A percentile compares a stretch with the other conserved stretches of the same genome.
Evolutionary conservation across 441 rosid genomes (phyloP).

Genomic region (Corymbia citriodora): DNA sequence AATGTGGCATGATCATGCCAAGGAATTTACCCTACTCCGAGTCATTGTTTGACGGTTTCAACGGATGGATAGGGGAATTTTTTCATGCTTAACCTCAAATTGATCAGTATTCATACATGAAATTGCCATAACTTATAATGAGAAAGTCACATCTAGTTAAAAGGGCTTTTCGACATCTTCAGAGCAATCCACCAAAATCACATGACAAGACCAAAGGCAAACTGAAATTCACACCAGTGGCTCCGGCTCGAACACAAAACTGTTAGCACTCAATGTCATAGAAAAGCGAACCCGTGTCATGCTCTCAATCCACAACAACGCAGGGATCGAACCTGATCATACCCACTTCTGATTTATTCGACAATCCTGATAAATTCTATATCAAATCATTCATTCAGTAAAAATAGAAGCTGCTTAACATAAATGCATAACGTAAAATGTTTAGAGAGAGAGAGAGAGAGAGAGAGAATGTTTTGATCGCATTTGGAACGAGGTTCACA

Average conservation of each 20-base stretch:
- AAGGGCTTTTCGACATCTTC: background rate
- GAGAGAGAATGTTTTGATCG: background rate
- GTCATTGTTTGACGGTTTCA: background rate
- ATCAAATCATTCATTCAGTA: background rate
- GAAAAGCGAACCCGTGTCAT: background rate
- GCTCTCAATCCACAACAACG: background rate
- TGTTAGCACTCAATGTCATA: fast-evolving
- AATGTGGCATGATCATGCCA: fast-evolving
- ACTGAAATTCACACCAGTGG: fast-evolving
- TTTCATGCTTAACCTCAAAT: background rate
- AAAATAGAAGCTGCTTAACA: background rate
- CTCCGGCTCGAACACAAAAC: fast-evolving
- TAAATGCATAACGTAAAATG: background rate
- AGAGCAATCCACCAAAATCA: background rate
- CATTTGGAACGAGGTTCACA: background rate
- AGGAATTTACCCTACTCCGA: background rate
- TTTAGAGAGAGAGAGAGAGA: too few species aligned
- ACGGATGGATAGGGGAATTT: background rate
- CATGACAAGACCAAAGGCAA: too few species aligned
- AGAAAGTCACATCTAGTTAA: background rate
- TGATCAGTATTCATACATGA: background rate
- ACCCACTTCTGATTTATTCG: background rate
- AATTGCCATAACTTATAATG: background rate
- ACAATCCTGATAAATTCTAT: background rate
- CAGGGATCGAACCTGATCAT: background rate